phyloP scores from a whole-genome alignment of 768 basidiomycete genomes.

The Mycena filopes region DNA sequence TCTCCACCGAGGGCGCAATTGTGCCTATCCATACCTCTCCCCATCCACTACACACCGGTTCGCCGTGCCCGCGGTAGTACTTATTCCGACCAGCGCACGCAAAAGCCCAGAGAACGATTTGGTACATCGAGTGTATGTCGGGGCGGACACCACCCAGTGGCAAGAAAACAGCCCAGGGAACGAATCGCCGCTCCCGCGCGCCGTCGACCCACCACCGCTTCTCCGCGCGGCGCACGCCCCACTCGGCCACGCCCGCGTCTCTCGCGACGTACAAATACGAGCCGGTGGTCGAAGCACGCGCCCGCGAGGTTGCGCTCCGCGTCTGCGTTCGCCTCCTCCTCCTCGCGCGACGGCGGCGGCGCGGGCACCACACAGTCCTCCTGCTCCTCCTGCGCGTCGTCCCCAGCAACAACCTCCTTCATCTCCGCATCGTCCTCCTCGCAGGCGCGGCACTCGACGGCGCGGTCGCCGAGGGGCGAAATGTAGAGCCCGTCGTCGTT shows the following conservation, averaged over 20 bases:
- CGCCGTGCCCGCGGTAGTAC: no score
- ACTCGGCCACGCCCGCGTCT: slow-evolving; percentile 76
- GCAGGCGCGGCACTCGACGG: slow-evolving; percentile 57
- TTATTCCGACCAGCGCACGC: no score
- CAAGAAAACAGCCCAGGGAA: no score
- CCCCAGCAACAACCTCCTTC: slow-evolving; percentile 38
- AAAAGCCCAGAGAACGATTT: no score
- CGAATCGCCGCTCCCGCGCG: slow-evolving; percentile 46
- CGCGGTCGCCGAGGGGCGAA: slow-evolving; percentile 63
- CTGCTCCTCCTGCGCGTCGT: slow-evolving; percentile 11
- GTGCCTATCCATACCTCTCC: no score
- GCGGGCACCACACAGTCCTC: slow-evolving; percentile 25
- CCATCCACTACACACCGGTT: no score
- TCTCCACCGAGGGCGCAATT: no score
- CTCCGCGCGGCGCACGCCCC: slow-evolving; percentile 76
- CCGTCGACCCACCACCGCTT: slow-evolving; percentile 78
- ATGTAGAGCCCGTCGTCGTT: slow-evolving; percentile 66
- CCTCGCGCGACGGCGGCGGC: slow-evolving; percentile 41
- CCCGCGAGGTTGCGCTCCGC: slow-evolving; percentile 72
- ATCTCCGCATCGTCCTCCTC: slow-evolving; percentile 34
- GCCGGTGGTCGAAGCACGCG: slow-evolving; percentile 77
- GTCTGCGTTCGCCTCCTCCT: slow-evolving; percentile 33
- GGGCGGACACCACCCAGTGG: no score
- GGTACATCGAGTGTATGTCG: no score
- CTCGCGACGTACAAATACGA: slow-evolving; percentile 76